A percentile compares a stretch with the other conserved stretches of the same genome.
phyloP scores from a whole-genome alignment of 1,284 basidiomycete species.

The Cryptococcus sp. region DNA sequence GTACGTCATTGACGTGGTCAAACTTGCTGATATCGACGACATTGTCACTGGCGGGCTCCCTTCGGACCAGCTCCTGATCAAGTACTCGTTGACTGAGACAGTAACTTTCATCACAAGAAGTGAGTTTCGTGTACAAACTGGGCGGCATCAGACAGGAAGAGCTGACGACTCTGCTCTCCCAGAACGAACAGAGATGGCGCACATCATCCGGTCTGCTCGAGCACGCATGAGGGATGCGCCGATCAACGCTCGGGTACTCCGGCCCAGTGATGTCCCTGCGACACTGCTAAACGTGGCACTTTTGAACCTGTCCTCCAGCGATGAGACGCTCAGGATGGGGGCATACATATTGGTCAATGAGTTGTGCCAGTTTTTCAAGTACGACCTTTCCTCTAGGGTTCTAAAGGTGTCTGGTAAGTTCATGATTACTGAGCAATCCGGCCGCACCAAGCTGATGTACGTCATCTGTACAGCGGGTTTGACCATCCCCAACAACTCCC shows the following conservation, averaged over 20 bases:
- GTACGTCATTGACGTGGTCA: slow-evolving; percentile 46
- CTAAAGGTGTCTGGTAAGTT: slow-evolving; percentile 60
- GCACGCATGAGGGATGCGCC: slow-evolving; percentile 48
- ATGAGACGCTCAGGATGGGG: slow-evolving; percentile 70
- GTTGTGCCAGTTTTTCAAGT: slow-evolving; percentile 71
- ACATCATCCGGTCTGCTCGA: slow-evolving; percentile 40
- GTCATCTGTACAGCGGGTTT: slow-evolving; percentile 54
- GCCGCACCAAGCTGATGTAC: too few relatives aligned
- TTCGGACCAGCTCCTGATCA: slow-evolving; percentile 72
- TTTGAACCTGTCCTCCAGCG: slow-evolving; percentile 66
- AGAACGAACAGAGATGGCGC: slow-evolving; percentile 66
- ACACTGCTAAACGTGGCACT: slow-evolving; percentile 77
- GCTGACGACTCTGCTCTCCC: slow-evolving; percentile 52
- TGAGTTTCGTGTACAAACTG: slow-evolving; percentile 15
- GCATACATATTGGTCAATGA: slow-evolving; percentile 74
- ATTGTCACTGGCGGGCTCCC: slow-evolving; percentile 74
- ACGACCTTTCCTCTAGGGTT: slow-evolving; percentile 65
- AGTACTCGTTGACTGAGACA: slow-evolving; percentile 52
- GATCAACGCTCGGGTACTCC: slow-evolving; percentile 62
- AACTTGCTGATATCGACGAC: slow-evolving; percentile 67
- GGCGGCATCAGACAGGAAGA: slow-evolving; percentile 53
- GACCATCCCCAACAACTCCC: slow-evolving; percentile 68
- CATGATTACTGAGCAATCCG: too few relatives aligned
- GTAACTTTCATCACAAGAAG: slow-evolving; percentile 40
- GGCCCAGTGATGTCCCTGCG: slow-evolving; percentile 76